phyloP scores from a whole-genome alignment of 2,329 filamentous ascomycete species.

The Neofusicoccum umdonicola region DNA sequence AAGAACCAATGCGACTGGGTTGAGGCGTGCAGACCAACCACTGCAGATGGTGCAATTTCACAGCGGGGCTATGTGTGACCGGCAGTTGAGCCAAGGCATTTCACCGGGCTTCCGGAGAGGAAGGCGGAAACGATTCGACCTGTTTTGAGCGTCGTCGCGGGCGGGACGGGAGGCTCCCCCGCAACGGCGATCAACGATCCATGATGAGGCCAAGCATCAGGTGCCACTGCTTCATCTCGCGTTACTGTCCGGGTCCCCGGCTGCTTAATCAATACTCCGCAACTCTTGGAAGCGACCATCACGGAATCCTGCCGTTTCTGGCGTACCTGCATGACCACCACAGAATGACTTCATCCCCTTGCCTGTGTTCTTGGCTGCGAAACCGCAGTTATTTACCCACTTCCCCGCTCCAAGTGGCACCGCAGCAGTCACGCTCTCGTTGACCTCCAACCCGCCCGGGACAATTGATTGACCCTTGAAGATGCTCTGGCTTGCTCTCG shows the following conservation, averaged over 20 bases:
- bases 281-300: background rate
- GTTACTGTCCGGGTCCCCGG: background rate
- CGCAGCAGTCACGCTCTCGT: background rate
- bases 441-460: background rate
- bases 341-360: constrained; percentile 10
- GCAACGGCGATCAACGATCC: constrained; percentile 3
- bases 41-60: background rate
- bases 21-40: constrained; percentile 16
- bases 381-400: background rate
- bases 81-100: background rate
- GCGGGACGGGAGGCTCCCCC: background rate
- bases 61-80: background rate
- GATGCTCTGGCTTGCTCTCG: background rate
- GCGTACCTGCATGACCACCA: constrained; percentile 8
- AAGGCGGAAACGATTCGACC: background rate
- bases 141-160: background rate
- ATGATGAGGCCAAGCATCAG: constrained; percentile 10
- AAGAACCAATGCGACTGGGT: constrained; percentile 16
- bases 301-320: constrained; percentile 1
- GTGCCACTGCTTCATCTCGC: background rate
- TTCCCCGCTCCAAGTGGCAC: background rate
- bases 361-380: background rate
- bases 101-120: background rate
- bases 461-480: background rate
- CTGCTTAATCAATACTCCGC: background rate